Evolutionary conservation across 2,329 filamentous ascomycete genomes (phyloP).

Genomic region (Monilinia fructigena): DNA sequence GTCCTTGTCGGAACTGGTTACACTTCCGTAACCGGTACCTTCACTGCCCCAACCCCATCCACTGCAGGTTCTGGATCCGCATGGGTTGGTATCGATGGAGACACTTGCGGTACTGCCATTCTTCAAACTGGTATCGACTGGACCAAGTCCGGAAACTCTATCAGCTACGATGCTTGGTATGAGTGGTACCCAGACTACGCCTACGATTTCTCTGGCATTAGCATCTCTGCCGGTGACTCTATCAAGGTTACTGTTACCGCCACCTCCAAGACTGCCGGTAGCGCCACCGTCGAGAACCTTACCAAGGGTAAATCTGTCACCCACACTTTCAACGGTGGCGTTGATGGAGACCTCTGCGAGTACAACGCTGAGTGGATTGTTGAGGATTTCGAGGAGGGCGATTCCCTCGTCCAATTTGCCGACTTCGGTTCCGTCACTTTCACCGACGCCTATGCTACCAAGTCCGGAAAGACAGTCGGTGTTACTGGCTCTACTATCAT

Average conservation of each 20-base stretch:
- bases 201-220: conserved; percentile 50
- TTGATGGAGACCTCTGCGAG: conserved; percentile 43
- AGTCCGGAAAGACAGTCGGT: background rate
- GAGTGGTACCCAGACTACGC: conserved; percentile 60
- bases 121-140: conserved; percentile 59
- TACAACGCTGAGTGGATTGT: conserved; percentile 55
- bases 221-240: conserved; percentile 47
- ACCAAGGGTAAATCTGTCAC: conserved; percentile 47
- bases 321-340: conserved; percentile 44
- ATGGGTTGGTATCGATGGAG: conserved; percentile 63
- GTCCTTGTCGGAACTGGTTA: conserved; percentile 52
- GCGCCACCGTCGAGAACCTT: conserved; percentile 47
- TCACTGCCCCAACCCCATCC: conserved; percentile 53
- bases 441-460: conserved; percentile 14
- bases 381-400: conserved; percentile 49
- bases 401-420: conserved; percentile 46
- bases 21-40: conserved; percentile 52
- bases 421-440: conserved; percentile 48
- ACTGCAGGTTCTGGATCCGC: conserved; percentile 41
- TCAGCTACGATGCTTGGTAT: conserved; percentile 57
- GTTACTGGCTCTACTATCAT: conserved; percentile 18
- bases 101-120: conserved; percentile 54
- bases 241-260: conserved; percentile 45
- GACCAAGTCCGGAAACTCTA: conserved; percentile 45
- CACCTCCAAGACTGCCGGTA: conserved; percentile 44